Evolutionary conservation across 176 grass and related monocot genomes (phyloP), one percentile per base, ranked within the genome.

Genomic region (Calamus simplicifolius): DNA sequence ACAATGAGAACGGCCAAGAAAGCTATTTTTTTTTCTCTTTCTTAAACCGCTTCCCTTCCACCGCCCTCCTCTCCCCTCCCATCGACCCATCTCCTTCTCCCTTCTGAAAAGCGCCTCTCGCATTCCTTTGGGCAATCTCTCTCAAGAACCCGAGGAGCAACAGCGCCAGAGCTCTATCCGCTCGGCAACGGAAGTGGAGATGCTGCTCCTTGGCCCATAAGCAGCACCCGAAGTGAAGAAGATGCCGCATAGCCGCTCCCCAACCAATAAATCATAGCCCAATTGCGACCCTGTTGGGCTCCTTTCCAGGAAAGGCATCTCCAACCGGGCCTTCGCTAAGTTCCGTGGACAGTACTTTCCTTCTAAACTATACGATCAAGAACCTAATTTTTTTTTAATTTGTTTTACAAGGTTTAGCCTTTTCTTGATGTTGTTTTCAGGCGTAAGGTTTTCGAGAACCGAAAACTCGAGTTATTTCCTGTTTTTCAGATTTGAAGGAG

Each of bases 401-500:
- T n/a, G 67, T 57, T 67, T 16, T 52, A 16, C 50, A 67, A 64
- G 19, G 43, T 71, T 52, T 19, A 56, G 19, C 18, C 69, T 67
- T 52, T 10, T 17, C 6, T 10, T 14, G 17, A 15, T 16, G 27
- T 67, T 72, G 18, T 69, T 52, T 12, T 57, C 64, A 95, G 89
- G 50, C 64, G 90, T 54, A 96, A 96, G 75, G 86, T 70, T 19
- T 82, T 79, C 53, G 90, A 96, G 70, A 86, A 87, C 74, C 74
- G 71, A 17, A 57, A 80, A 59, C 87, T 88, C 61, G 86, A 90
- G 71, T 19, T 96, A 25, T 79, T 72, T 87, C 91, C 63, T 77
- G 86, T 2, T 90, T 90, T 66, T 87, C 90, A 52, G 80, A 90
- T 85, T 48, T 90, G 56, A 84, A 87, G 71, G 82, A 84, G 74